Evolutionary conservation across 148 eudicot species (phyloP), one percentile per base, ranked within the genome.

Genomic region (Fagopyrum homotropicum): DNA sequence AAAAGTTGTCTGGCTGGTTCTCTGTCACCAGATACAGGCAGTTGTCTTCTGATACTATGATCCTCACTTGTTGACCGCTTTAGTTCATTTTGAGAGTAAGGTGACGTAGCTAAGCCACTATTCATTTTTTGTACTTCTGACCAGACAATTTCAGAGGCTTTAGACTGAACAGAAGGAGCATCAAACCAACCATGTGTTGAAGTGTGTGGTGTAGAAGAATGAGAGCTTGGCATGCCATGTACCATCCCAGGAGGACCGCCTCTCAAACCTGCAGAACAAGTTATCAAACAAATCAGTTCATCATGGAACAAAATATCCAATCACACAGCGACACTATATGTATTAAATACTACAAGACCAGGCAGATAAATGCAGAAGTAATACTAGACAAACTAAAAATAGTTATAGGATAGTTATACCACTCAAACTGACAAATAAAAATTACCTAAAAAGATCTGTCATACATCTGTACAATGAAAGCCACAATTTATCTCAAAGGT

Each of bases 1-100:
- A 80, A 69, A 35, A 80, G 63, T 48, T 78, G 88, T 45, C 82
- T 77, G 63, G 80, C 47, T 69, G 54, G 82, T 45, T 91, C 97
- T 82, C 83, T 81, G 45, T 88, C 94, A 66, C 75, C 40, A 5
- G 71, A 77, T 19, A 75, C 75, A 75, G 92, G 78, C 35, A 83
- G 68, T 74, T 80, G 89, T 81, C 86, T 89, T 85, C 84, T 85
- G 52, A 81, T 17, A 66, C 51, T 52, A n/a, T 86, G 81, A 79
- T 84, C 85, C 72, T 86, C 87, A 52, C 83, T 79, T 10, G 74
- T 61, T 44, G 77, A 79, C 88, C 89, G 81, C 40, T 76, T 83
- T 0, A 61, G 46, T 76, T 84, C 89, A 79, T 81, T 82, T 75
- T 79, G 83, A 72, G 83, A 43, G 46, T 72, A 74, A 51, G 87